Percentiles rank a stretch among this genome's conserved stretches.
Conservation (phyloP, 1,139 yeast species). For the Sugiyamaella japonica region DNA sequence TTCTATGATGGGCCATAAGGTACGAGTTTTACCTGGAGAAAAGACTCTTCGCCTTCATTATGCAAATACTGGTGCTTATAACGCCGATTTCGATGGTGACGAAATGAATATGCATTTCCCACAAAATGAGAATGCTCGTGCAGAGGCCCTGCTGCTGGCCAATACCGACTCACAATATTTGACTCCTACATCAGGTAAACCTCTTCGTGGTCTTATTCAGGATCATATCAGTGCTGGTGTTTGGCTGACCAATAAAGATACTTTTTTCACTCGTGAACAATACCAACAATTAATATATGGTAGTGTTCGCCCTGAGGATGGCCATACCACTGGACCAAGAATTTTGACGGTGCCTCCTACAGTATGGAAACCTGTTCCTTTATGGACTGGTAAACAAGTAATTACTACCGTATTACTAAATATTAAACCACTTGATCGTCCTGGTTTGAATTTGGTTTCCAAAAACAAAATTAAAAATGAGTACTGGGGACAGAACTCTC, state of each 20-base stretch:
- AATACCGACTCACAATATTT: constrained; percentile 96
- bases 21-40: constrained; percentile 94
- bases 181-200: constrained; percentile 98
- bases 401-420: constrained; percentile 83
- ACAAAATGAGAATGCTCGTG: constrained; percentile 95
- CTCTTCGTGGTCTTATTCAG: constrained; percentile 97
- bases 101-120: constrained; percentile 99
- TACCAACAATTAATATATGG: constrained; percentile 95
- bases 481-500: constrained; percentile 86
- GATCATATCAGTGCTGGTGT: constrained; percentile 99
- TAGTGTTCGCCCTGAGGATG: constrained; percentile 95
- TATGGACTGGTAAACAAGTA: constrained; percentile 99
- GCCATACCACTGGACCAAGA: constrained; percentile 77
- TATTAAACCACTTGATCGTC: constrained; percentile 81
- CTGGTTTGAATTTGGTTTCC: constrained; percentile 83
- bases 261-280: constrained; percentile 84
- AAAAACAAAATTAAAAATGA: constrained; percentile 90
- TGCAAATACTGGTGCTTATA: constrained; percentile 98
- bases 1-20: constrained; percentile 99
- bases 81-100: constrained; percentile 99
- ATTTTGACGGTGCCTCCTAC: constrained; percentile 89
- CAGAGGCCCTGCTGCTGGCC: constrained; percentile 93
- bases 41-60: constrained; percentile 95
- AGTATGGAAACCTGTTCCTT: constrained; percentile 75
- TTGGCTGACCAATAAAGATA: constrained; percentile 91